These are phyloP conservation scores for Lodderomyces margitis DNA, from an alignment of 1,139 yeast genomes.

Conservation along the genomic window DNA sequence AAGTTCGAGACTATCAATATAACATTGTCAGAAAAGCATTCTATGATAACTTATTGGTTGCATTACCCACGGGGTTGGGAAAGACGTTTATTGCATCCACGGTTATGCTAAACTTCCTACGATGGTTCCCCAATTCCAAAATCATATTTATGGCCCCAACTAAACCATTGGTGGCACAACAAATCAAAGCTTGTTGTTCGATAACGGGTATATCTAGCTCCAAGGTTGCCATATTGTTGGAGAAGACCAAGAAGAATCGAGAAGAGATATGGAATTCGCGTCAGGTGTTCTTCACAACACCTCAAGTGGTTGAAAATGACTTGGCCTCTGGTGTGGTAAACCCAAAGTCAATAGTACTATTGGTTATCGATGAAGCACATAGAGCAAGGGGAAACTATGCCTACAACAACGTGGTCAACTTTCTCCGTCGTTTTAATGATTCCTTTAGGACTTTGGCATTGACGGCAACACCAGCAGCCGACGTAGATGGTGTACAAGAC, in stretches of 20 bases:
- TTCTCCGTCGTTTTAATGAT: slow-evolving; percentile 58
- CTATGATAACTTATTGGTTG: slow-evolving; percentile 74
- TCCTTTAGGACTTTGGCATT: slow-evolving; percentile 78
- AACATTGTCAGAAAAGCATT: slow-evolving; percentile 74
- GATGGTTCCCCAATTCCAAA: slow-evolving; percentile 81
- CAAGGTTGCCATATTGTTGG: slow-evolving; percentile 79
- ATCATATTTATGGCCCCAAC: slow-evolving; percentile 97
- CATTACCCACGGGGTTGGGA: slow-evolving; percentile 96
- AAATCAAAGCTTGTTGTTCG: slow-evolving; percentile 87
- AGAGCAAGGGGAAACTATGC: slow-evolving; percentile 89
- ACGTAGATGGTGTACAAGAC: slow-evolving; percentile 84
- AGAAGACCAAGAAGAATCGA: slow-evolving; percentile 63
- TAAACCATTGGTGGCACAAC: slow-evolving; percentile 95
- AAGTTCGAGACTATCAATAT: slow-evolving; percentile 83
- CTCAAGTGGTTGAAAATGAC: slow-evolving; percentile 95
- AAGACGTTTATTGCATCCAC: slow-evolving; percentile 95
- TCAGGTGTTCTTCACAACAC: slow-evolving; percentile 89
- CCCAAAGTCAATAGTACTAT: slow-evolving; percentile 69
- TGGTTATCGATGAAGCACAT: slow-evolving; percentile 96
- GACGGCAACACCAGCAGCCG: slow-evolving; percentile 94
- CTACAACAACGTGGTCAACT: slow-evolving; percentile 76
- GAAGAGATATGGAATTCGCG: slow-evolving; percentile 72
- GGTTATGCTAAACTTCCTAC: slow-evolving; percentile 82
- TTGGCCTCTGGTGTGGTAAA: slow-evolving; percentile 68
- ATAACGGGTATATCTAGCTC: slow-evolving; percentile 78